Base-by-base conservation (phyloP, 768 basidiomycete species). In the Serendipita indica region DNA sequence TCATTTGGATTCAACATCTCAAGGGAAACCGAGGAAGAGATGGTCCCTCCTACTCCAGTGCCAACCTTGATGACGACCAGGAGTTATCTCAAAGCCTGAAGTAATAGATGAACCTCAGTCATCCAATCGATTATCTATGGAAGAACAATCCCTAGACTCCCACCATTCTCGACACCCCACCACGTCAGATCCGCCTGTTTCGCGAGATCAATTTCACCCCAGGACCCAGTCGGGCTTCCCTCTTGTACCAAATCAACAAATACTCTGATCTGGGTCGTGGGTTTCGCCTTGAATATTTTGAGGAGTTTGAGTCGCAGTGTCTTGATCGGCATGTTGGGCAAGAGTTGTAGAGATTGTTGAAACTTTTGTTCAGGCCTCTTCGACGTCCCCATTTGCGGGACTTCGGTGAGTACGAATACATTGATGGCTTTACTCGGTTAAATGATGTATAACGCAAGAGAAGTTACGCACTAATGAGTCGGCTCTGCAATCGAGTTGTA, bases 301-400 rank as follows among this genome's bases (percentile, higher is more conserved):
- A 75, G 71, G 43, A 83, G 65, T 65, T 86, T 90, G 59, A 77
- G 68, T 49, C 82, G 78, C 58, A 91, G 73, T n/a, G 73, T 68
- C 37, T 76, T 77, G 22, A 89, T 65, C 14, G 79, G 72, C 83
- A 89, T 86, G 2, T 76, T 80, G 41, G 83, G 81, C 14, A 91
- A 72, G 0, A 83, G 78, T 33, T 76, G 79, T 16, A 88, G 62
- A 18, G 65, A 61, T 35, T 39, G 54, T 28, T 28, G n/a, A 18
- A 35, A 57, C 13, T 16, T 39, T 33, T 16, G 34, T 43, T 43
- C 34, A 7, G 39, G 65, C 20, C 34, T 20, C 14, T 22, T 14
- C 3, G 12, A 16, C 16, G 37, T 25, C 30, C n/a, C n/a, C n/a
- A 10, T 39, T 18, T 52, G 34, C 49, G 32, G 59, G 49, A 64